Base-by-base conservation (phyloP, 2,329 filamentous ascomycete species). In the Capronia epimyces region DNA sequence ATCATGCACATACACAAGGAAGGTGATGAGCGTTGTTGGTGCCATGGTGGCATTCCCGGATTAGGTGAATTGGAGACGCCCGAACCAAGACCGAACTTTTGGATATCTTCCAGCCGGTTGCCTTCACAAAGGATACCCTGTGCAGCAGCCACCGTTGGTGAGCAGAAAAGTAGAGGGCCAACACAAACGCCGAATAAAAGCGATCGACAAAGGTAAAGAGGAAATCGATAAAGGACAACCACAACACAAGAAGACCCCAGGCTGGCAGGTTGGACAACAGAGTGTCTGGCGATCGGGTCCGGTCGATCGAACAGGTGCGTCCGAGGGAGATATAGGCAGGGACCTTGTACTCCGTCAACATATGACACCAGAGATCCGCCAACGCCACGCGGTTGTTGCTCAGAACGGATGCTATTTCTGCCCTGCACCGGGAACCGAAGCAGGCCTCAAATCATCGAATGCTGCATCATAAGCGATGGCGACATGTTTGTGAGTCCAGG, bases 1-100 rank as follows among this genome's bases (percentile, higher is more conserved):
- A 41, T 25, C 27, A 8, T 24, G 21, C 29, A 59, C 62, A 54
- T 54, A 65, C 62, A 66, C 59, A 41, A 65, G 59, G 46, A 66
- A 66, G 18, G 64, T 66, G 42, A 65, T 60, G 41, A 66, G 58
- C 16, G 63, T 64, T 20, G 63, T 62, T 37, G 61, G 51, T 42
- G 57, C 49, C 60, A 63, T 63, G 50, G 47, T 36, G 13, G 13
- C 31, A 25, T 21, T 43, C 49, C 52, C 40, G 46, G 46, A 36
- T 45, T 49, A 53, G 41, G 16, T n/a, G 22, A 15, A 7, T 20
- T 20, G 24, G 37, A 5, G 13, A 32, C 21, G n/a, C n/a, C n/a
- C 18, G 31, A 49, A 45, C 32, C 43, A 36, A 24, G 42, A n/a
- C n/a, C 9, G 24, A 43, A 45, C 20, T 16, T 22, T 44, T 43